A percentile compares a stretch with the other conserved stretches of the same genome.
phyloP scores from a whole-genome alignment of 805 yeast species.

The Wickerhamomyces queroliae region DNA sequence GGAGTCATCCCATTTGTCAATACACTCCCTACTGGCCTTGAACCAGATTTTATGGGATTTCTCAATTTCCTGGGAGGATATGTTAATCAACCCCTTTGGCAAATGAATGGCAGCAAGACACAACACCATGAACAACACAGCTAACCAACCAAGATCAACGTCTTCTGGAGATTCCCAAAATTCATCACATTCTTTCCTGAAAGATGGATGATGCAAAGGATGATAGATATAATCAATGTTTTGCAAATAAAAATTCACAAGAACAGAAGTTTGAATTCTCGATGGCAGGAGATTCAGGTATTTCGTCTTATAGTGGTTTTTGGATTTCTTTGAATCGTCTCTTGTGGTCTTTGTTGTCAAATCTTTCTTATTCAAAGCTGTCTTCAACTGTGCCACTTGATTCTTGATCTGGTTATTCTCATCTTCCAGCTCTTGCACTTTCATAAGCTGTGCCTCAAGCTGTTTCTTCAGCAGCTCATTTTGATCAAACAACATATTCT shows the following conservation, averaged over 20 bases:
- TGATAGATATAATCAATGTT: conserved; percentile 25
- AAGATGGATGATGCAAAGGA: conserved; percentile 24
- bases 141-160: conserved; percentile 20
- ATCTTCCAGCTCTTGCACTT: conserved; percentile 12
- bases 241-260: conserved; percentile 22
- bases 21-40: conserved; percentile 20
- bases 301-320: conserved; percentile 13
- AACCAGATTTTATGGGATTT: conserved; percentile 23
- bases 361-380: conserved; percentile 3
- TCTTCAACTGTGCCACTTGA: conserved; percentile 6
- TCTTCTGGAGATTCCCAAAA: conserved; percentile 17
- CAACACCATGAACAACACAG: conserved; percentile 18
- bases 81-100: conserved; percentile 22
- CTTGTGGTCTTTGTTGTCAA: not conserved
- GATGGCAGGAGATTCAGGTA: conserved; percentile 18
- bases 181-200: conserved; percentile 10
- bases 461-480: conserved; percentile 11
- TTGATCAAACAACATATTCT: not conserved
- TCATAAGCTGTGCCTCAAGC: conserved; percentile 8
- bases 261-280: conserved; percentile 16
- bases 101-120: conserved; percentile 21
- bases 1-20: conserved; percentile 12
- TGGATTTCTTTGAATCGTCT: not conserved
- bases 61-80: conserved; percentile 19
- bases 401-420: conserved; percentile 8